Evolutionary conservation across 2,329 filamentous ascomycete species (phyloP), one percentile per base, ranked within the genome.

Genomic region (Fonsecaea pugnacius): DNA sequence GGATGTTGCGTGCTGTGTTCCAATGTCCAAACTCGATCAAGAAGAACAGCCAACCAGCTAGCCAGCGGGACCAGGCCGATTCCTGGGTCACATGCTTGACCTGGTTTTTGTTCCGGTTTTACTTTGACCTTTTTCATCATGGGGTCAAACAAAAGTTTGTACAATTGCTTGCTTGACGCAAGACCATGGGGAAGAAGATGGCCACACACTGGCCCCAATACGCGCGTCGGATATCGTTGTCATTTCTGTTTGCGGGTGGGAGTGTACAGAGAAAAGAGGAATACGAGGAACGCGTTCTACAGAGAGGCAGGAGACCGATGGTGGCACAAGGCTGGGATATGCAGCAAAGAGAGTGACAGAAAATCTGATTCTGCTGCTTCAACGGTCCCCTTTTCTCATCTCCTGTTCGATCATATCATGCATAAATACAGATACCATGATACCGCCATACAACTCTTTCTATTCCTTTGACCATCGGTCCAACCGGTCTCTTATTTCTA

Each of bases 41-140:
- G 21, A 24, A 48, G 12, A 43, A 43, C 38, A 18, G 36, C 36
- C 36, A 43, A 16, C 36, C 36, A 43, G 38, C 10, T n/a, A 46
- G 40, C n/a, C 27, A 30, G 27, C 4, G 32, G 4, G n/a, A 12
- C 58, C 35, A 58, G 60, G 60, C 60, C 60, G 54, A 63, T 58
- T 63, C 60, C 60, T 66, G 63, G 43, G 16, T 2, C 7, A n/a
- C n/a, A n/a, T n/a, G n/a, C 36, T 18, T 8, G 32, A 30, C 27
- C 50, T 43, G 32, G 18, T 46, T 59, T 56, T 18, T n/a, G 18
- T 53, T 30, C n/a, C n/a, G n/a, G 27, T 12, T 52, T 21, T 6
- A 5, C 30, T 48, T 55, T 38, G 21, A 50, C 8, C 52, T 66
- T 66, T 66, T 66, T 66, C 63, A 66, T 66, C 51, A 38, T 60